These are phyloP conservation scores for Tarenaya hassleriana DNA, from an alignment of 345 rosid species.

Conservation along the genomic window DNA sequence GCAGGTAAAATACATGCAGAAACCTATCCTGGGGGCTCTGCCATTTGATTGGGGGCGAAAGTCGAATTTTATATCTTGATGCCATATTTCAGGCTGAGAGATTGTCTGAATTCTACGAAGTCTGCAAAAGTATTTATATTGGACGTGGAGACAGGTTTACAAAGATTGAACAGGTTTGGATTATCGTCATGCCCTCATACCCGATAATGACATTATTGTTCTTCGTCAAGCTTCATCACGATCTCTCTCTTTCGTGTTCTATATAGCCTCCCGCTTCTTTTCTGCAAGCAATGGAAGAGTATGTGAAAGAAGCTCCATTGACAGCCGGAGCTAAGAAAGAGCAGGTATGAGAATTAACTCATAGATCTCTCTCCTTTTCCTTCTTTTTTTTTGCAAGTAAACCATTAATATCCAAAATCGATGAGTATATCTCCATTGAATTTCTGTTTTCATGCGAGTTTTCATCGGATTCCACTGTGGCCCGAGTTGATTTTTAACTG, in stretches of 20 bases:
- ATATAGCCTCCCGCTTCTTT: constrained; percentile 72
- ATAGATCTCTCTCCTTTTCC: neutral
- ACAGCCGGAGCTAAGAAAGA: constrained; percentile 54
- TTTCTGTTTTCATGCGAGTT: neutral
- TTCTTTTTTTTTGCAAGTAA: neutral
- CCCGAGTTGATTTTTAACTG: neutral
- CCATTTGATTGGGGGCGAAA: neutral
- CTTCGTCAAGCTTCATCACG: too few species aligned
- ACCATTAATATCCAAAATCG: neutral
- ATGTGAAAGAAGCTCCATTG: constrained; percentile 75
- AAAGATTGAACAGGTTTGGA: constrained; percentile 74
- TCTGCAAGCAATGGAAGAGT: constrained; percentile 95
- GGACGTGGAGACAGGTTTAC: constrained; percentile 62
- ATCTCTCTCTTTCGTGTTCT: too few species aligned
- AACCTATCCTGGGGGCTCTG: neutral
- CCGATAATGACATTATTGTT: too few species aligned
- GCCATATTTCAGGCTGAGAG: constrained; percentile 58
- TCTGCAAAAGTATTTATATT: constrained; percentile 62
- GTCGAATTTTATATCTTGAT: too few species aligned
- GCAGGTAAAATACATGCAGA: constrained; percentile 52
- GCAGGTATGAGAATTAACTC: constrained; percentile 46
- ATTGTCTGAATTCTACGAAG: constrained; percentile 70
- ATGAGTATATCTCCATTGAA: neutral
- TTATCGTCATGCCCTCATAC: neutral
- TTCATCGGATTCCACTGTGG: neutral